Evolutionary conservation across 2,329 filamentous ascomycete species (phyloP), one percentile per base, ranked within the genome.

Genomic region (Arthrobotrys megalospora): DNA sequence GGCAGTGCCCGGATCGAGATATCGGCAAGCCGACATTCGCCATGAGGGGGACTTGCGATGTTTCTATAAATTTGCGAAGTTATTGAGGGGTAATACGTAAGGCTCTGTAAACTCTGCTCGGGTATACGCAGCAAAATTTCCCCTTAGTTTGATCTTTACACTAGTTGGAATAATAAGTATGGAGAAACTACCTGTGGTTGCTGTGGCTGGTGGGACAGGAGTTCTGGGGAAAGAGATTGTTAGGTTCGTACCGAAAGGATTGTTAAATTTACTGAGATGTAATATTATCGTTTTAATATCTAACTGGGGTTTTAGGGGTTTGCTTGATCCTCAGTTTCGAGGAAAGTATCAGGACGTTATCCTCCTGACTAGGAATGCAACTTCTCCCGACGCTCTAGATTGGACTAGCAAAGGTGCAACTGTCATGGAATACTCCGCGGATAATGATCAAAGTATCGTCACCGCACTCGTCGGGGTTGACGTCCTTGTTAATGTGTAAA

Each of bases 401-500:
- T 69, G 76, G 64, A 53, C 2, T 28, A n/a, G 41, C 3, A 50
- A 58, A 28, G 76, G 76, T 45, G 67, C 64, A 11, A 58, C n/a
- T 43, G 58, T 41, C 5, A 48, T 64, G 34, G 41, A 79, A 38
- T 79, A 79, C 32, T 53, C 55, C 21, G 47, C 38, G 12, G 69
- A 69, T 45, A 55, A 79, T 62, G 55, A 60, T 3, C 48, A 67
- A 36, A 81, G 82, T 34, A 78, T 84, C 6, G 16, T 45, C 19
- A 70, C 75, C 10, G 80, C 82, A 8, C 80, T 85, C 0, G 62
- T 81, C 0, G 83, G 80, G 45, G 81, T 84, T 0, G 79, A 84
- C 38, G 81, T 84, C 32, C 82, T 85, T 6, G 79, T 85, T 28
- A 84, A 83, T 67, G 77, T 82, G 83, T 69, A 65, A 64, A 60